Conservation (phyloP, 352 stramenopile species). For the Globisporangium nunn region DNA sequence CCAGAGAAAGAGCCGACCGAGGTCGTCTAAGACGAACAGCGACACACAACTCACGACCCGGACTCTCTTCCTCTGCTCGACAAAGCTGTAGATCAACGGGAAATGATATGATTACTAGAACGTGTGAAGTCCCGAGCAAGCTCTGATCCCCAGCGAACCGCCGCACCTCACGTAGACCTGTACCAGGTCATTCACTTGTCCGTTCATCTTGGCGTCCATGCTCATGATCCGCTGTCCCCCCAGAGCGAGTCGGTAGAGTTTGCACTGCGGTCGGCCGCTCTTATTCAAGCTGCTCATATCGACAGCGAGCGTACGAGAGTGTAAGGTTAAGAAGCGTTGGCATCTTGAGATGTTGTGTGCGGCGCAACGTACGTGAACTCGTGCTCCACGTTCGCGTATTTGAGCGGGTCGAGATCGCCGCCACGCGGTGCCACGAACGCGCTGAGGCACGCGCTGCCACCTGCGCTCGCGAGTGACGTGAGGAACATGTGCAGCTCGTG, state of each 20-base stretch:
- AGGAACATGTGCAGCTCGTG: slow-evolving; percentile 46
- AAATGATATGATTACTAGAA: too few species aligned
- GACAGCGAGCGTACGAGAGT: not conserved
- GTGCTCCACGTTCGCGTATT: slow-evolving; percentile 71
- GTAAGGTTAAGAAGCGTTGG: too few species aligned
- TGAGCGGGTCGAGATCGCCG: slow-evolving; percentile 42
- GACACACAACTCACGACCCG: slow-evolving; percentile 47
- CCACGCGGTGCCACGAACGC: slow-evolving; percentile 59
- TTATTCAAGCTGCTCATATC: slow-evolving; percentile 40
- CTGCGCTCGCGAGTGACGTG: slow-evolving; percentile 25
- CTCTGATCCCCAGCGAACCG: not conserved
- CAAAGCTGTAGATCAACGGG: slow-evolving; percentile 19
- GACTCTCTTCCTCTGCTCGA: slow-evolving; percentile 65
- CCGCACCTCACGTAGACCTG: slow-evolving; percentile 34
- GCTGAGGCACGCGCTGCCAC: slow-evolving; percentile 35
- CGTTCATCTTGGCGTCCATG: slow-evolving; percentile 64
- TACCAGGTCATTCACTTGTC: slow-evolving; percentile 30
- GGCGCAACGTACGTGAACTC: slow-evolving; percentile 50
- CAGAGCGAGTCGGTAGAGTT: slow-evolving; percentile 60
- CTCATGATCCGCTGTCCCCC: slow-evolving; percentile 56
- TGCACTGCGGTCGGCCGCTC: slow-evolving; percentile 40
- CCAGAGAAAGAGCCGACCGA: slow-evolving; percentile 46
- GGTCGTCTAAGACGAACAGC: slow-evolving; percentile 53
- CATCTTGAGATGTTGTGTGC: not conserved
- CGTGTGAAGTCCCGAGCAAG: not conserved